Base-by-base conservation (phyloP, 192 early-diverging fungal genomes). In the Paraglomus brasilianum region DNA sequence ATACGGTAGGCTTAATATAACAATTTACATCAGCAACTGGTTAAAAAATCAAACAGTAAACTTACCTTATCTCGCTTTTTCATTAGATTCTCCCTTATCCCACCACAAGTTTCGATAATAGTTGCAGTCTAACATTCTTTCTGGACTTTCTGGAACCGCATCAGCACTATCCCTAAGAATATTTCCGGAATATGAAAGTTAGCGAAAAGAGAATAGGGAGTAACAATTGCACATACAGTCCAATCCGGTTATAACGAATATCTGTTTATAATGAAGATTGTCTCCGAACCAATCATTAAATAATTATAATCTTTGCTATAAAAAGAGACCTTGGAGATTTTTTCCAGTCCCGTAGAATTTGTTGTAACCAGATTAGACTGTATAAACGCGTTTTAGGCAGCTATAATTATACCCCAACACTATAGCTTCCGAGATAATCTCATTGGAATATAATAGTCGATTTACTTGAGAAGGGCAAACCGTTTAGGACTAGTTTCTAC, bases 41-140 rank as follows among this genome's bases (percentile, higher is more conserved):
- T 44, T 65, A 6, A 65, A 65, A 65, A 65, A 50, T 36, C 63
- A 50, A 65, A 65, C 63, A 65, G 45, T 49, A 38, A 38, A 65
- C 63, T 65, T 65, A 65, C 47, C 22, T 36, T 65, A 65, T 7
- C 30, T 65, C 8, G 63, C 63, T 50, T 50, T 50, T 49, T 65
- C 63, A 7, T 7, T 39, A 65, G 47, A 65, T 65, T 50, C 63
- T 65, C 63, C 47, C 63, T 50, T 65, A 14, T 65, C 30, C 63
- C 63, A 65, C 47, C 63, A 65, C 46, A 65, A 30, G 47, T 65
- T 65, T 65, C 62, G 63, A 50, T 65, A 65, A 65, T 13, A 49
- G 44, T 22, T 24, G n/a, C 62, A 64, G n/a, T 64, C 62, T 65
- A n/a, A 50, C 43, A 47, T 65, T 65, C 17, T 14, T 47, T 45